Evolutionary conservation across 805 yeast genomes (phyloP), one percentile per base, ranked within the genome.

Genomic region (Suhomyces prunicola): DNA sequence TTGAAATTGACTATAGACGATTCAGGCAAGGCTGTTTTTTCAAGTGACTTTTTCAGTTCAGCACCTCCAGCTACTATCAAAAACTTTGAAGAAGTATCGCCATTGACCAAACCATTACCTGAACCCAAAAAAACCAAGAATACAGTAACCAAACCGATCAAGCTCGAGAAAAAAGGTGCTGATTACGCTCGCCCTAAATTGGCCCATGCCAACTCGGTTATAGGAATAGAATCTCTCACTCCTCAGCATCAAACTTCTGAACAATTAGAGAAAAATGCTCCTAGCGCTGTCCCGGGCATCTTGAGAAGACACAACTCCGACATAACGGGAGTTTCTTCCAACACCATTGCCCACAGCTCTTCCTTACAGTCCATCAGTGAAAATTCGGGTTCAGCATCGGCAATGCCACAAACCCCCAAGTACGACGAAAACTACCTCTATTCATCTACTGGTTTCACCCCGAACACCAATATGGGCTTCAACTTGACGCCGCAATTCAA

Each of bases 401-500:
- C n/a, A 26, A 47, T 58, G 46, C 77, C 77, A 0, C 73, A 69
- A 55, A 73, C 78, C 8, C 78, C 77, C 9, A 69, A 61, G 50
- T 55, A 48, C 41, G 68, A 65, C 51, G 75, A 70, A 13, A 63
- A 65, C 51, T 64, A 60, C 46, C 48, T 60, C 47, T 60, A 60
- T 52, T 27, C 61, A 3, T 52, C 62, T 15, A 65, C 69, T 13
- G 74, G 74, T 4, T 60, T 69, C 36, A 70, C 74, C 1, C 74
- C 74, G 5, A 53, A 54, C 45, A 51, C 54, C 33, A 52, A 49
- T 29, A 55, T 67, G 54, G 57, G 64, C 1, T 70, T 64, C 59
- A 72, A 69, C 57, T 64, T 72, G 51, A 73, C 77, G 13, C 77
- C 78, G 6, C 76, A 70, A 54, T 70, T 73, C 64, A 72, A 71